Evolutionary conservation across 495 filamentous ascomycete genomes (phyloP), one percentile per base, ranked within the genome.

Genomic region (Neurospora sp.): DNA sequence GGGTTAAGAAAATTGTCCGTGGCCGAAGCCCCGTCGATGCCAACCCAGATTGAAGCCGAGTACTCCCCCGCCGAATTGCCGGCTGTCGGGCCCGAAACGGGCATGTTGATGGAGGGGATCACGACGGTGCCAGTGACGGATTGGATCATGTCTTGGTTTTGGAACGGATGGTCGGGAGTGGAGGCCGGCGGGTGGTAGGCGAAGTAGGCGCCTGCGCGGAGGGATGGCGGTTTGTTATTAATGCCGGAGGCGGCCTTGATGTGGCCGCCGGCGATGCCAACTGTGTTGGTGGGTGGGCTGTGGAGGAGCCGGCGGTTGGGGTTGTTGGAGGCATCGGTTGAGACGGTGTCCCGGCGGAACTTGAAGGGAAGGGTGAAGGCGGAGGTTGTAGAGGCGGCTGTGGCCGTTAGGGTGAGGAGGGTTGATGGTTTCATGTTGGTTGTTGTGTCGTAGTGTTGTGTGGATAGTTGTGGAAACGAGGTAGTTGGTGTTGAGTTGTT

Each of bases 1-100:
- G 27, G 27, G 27, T 27, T n/a, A 6, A 35, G n/a, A 39, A 70
- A 37, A 61, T 31, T 27, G 14, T 7, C 53, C 38, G 37, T 27
- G 22, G n/a, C 68, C 41, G 20, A 37, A 14, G 40, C 39, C 40
- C 72, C 70, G 73, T 78, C 78, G 48, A 78, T 73, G 37, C 78
- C 75, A n/a, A 80, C n/a, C 72, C 71, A 75, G 37, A 80, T 75
- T 7, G 77, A 78, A 37, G 77, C 74, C 2, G 75, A 75, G 75
- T 78, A 80, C 40, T 74, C 27, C 70, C 70, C 70, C 7, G 41
- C 68, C 0, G 70, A 27, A 27, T 75, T 75, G 68, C 70, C 69
- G 48, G 71, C 74, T 10, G 78, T 79, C 0, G 78, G 78, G 17
- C 78, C 78, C 1, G 44, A 2, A 7, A 59, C 71, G 44, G 78